Base-by-base conservation (phyloP, 2,329 filamentous ascomycete genomes). In the Cytospora piceae region DNA sequence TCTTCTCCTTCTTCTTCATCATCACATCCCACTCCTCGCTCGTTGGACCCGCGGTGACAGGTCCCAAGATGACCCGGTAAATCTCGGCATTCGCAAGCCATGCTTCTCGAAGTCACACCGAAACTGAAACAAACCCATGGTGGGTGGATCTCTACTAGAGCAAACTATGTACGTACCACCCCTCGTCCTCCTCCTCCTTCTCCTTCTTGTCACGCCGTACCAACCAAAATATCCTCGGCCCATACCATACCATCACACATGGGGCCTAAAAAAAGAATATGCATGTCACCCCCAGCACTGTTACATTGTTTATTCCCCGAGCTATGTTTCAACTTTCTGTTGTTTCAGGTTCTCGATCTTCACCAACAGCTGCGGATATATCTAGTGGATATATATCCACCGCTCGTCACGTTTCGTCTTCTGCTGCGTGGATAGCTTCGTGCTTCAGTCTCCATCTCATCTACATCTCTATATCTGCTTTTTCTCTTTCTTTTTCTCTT, bases 331-430 rank as follows among this genome's bases (percentile, higher is more conserved):
- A 66, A 70, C 58, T 67, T 67, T 66, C 54, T 64, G 53, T 65
- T 42, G 66, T 58, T 60, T 67, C 65, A 68, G 63, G 64, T 70
- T 69, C 70, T 68, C 69, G 68, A 58, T 70, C 66, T 65, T 65
- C 60, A 64, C 61, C 63, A 27, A 54, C 62, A 65, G 52, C 54
- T 58, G 55, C 56, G 51, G 32, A 63, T 60, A 51, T 66, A 63
- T 58, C 53, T 55, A 53, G 46, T 49, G 15, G 22, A 24, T 15
- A 29, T 58, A 57, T 27, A 27, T 32, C 58, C 29, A n/a, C 27
- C 12, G 17, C 53, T 58, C 22, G 37, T n/a, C 42, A 61, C 6
- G 58, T 39, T 52, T 20, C 22, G 17, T 32, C 32, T 12, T 27
- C 32, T 32, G 34, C 58, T 49, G 46, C 17, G 29, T 57, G 29